A percentile compares a stretch with the other conserved stretches of the same genome.
phyloP scores from a whole-genome alignment of 345 rosid genomes.

The Hevea brasiliensis region DNA sequence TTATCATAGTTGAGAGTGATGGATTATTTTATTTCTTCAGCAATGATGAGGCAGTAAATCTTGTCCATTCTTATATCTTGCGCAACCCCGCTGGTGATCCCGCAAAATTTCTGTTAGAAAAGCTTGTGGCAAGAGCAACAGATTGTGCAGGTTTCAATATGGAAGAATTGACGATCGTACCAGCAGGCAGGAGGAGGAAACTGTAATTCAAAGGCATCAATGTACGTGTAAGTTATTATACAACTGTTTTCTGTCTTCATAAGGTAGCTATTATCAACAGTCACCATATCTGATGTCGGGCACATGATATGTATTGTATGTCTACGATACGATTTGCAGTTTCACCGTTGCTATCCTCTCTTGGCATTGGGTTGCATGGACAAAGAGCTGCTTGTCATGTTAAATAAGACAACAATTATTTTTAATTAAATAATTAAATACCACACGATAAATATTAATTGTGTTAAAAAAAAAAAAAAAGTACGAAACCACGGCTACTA shows the following conservation, averaged over 20 bases:
- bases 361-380: slow-evolving; percentile 36
- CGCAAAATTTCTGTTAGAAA: slow-evolving; percentile 78
- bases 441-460: too few species aligned
- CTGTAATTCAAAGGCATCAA: slow-evolving; percentile 85
- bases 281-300: slow-evolving; percentile 19
- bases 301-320: slow-evolving; percentile 1
- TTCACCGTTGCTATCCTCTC: slow-evolving; percentile 38
- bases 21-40: slow-evolving; percentile 89
- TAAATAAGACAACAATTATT: too few species aligned
- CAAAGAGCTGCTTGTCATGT: slow-evolving; percentile 35
- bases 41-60: slow-evolving; percentile 79
- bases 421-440: too few species aligned
- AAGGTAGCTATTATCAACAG: background rate
- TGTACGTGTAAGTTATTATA: slow-evolving; percentile 37
- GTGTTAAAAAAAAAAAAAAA: too few species aligned
- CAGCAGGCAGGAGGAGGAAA: slow-evolving; percentile 91
- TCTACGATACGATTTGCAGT: slow-evolving; percentile 34
- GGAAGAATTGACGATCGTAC: slow-evolving; percentile 87
- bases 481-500: too few species aligned
- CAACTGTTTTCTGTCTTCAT: slow-evolving; percentile 3
- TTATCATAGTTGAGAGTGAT: slow-evolving; percentile 88
- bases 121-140: slow-evolving; percentile 82
- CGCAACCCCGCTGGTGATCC: slow-evolving; percentile 80
- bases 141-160: slow-evolving; percentile 83
- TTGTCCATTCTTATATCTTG: slow-evolving; percentile 56